Percentiles rank a stretch among this genome's conserved stretches.
phyloP scores from a whole-genome alignment of 2,329 filamentous ascomycete species.

The Arthrobotrys iridis region DNA sequence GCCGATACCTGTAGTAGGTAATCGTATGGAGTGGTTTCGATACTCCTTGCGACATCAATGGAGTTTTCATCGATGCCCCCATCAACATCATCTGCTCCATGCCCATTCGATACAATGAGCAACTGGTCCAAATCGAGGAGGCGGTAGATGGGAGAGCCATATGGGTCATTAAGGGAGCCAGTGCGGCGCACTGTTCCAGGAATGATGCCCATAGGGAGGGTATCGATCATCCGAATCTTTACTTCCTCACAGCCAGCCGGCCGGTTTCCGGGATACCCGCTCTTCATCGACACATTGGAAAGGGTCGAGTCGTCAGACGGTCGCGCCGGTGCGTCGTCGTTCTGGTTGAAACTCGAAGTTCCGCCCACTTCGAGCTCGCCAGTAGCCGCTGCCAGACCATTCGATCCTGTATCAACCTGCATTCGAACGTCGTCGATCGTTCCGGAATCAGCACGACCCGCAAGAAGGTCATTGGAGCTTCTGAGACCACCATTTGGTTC shows the following conservation, averaged over 20 bases:
- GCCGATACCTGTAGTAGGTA: no score
- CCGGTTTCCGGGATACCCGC: background rate
- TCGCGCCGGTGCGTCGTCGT: no score
- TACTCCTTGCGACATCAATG: background rate
- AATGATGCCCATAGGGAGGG: background rate
- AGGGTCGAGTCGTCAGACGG: background rate
- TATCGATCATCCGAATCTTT: background rate
- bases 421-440: background rate
- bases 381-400: no score
- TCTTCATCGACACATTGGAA: background rate
- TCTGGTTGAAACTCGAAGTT: background rate
- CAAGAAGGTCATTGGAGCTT: background rate
- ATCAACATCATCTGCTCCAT: background rate
- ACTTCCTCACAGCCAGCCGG: background rate
- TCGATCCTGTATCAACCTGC: background rate
- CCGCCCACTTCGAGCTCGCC: background rate
- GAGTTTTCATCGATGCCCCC: background rate
- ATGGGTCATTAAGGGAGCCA: background rate
- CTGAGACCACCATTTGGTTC: background rate
- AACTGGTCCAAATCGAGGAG: background rate
- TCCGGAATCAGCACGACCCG: background rate
- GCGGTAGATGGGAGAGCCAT: background rate
- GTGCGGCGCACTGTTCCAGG: no score
- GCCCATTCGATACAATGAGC: background rate
- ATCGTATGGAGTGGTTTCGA: background rate